A percentile compares a stretch with the other conserved stretches of the same genome.
Conservation (phyloP, 1,139 yeast genomes). For the Starmera stellimalicola region DNA sequence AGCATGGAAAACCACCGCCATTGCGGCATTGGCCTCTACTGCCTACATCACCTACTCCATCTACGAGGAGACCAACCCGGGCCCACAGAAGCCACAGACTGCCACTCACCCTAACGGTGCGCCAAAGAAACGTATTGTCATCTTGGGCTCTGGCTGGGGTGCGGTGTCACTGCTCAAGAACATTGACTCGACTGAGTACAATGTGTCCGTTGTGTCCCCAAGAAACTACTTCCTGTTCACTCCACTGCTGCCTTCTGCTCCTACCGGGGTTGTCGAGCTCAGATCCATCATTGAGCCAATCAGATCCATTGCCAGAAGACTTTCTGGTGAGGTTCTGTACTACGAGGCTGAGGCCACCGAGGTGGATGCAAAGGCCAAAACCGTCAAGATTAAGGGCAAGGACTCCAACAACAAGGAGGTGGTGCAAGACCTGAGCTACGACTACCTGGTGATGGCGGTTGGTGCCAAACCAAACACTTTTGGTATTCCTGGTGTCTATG, state of each 20-base stretch:
- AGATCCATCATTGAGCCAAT: conserved; percentile 88
- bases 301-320: conserved; percentile 61
- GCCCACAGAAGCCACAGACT: conserved; percentile 47
- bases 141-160: conserved; percentile 95
- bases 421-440: conserved; percentile 49
- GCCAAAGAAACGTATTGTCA: conserved; percentile 78
- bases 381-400: conserved; percentile 42
- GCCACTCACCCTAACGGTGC: conserved; percentile 58
- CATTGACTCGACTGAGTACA: conserved; percentile 78
- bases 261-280: conserved; percentile 86
- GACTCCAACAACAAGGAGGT: conserved; percentile 25
- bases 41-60: conserved; percentile 48
- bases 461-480: conserved; percentile 92
- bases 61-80: conserved; percentile 54
- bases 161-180: conserved; percentile 73
- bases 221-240: conserved; percentile 93
- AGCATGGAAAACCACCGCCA: conserved; percentile 26
- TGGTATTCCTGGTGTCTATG: conserved; percentile 89
- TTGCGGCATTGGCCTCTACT: conserved; percentile 30
- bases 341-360: conserved; percentile 88
- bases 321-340: conserved; percentile 72
- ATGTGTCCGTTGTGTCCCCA: conserved; percentile 85
- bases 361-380: conserved; percentile 61
- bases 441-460: conserved; percentile 78
- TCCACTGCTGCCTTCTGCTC: conserved; percentile 86